Evolutionary conservation across 495 filamentous ascomycete genomes (phyloP), one percentile per base, ranked within the genome.

Genomic region (Talaromyces borbonicus): DNA sequence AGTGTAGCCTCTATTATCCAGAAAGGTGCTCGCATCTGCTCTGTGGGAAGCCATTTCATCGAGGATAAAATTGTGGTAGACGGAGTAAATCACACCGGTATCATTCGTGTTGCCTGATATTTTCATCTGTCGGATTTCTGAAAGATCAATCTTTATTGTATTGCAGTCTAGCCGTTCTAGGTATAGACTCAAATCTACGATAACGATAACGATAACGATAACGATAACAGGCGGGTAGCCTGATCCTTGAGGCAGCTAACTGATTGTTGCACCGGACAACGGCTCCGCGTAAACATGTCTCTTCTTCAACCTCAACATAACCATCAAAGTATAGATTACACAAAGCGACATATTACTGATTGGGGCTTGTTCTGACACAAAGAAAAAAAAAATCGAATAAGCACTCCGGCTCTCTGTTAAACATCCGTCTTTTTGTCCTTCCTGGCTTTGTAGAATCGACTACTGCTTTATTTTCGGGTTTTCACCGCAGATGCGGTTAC

Each of bases 1-100:
- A 4, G 62, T 66, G 60, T 87, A 87, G 49, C 84, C 84, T 43
- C 85, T 81, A 57, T 85, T 84, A 66, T 89, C 85, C 51, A 88
- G 78, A 60, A 88, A 81, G 42, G 75, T 69, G 58, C 77, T 80
- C 56, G 83, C 84, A 55, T 88, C 83, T 53, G 83, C 83, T 53
- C 78, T 79, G 64, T 88, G 83, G 46, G 63, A 51, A 12, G 66
- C 15, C 35, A 38, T 38, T 38, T 20, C 5, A 5, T 22, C 8
- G 11, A n/a, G 4, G 1, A 36, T 36, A 20, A 2, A 11, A 9
- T 2, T 38, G 4, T 38, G 8, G 8, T 20, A 5, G 18, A 8
- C 19, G 16, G 22, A 12, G 16, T 20, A 20, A 29, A 38, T 20
- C 8, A 20, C 22, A 3, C 16, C 0, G 35, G 5, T 16, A 22